Percentiles rank a stretch among this genome's conserved stretches.
These are phyloP conservation scores for Fusarium kyushuense DNA, from an alignment of 2,329 filamentous ascomycete species.

Conservation along the genomic window DNA sequence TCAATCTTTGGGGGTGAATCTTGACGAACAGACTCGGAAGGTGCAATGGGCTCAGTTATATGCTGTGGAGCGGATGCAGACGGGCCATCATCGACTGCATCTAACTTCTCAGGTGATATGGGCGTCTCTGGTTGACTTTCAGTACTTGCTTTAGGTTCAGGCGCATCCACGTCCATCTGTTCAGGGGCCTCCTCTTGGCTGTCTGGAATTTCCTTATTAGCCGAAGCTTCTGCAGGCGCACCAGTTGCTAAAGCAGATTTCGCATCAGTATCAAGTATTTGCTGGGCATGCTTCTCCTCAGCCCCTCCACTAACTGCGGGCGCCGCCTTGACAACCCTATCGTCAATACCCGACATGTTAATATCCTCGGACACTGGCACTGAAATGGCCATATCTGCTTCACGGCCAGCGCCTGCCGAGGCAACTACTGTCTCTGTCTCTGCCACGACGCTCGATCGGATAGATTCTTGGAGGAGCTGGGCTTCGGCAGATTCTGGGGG, in stretches of 20 bases:
- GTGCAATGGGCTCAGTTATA: neutral
- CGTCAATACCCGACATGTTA: slow-evolving; percentile 10
- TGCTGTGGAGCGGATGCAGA: slow-evolving; percentile 13
- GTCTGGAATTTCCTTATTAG: slow-evolving; percentile 51
- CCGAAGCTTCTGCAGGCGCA: slow-evolving; percentile 8
- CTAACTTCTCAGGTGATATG: slow-evolving; percentile 22
- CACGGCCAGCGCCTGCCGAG: slow-evolving; percentile 6
- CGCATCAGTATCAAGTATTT: neutral
- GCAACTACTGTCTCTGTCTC: slow-evolving; percentile 11
- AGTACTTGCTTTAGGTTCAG: slow-evolving; percentile 39
- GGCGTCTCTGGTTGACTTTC: slow-evolving; percentile 21
- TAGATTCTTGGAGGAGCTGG: slow-evolving; percentile 60
- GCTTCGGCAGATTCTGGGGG: slow-evolving; percentile 56
- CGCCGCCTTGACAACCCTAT: neutral
- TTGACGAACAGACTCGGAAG: slow-evolving; percentile 18
- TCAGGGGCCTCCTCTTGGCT: slow-evolving; percentile 52
- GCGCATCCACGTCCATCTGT: slow-evolving; percentile 53
- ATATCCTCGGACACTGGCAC: slow-evolving; percentile 18
- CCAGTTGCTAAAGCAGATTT: neutral
- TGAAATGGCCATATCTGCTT: slow-evolving; percentile 9
- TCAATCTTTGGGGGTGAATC: slow-evolving; percentile 48
- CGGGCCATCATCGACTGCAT: slow-evolving; percentile 15
- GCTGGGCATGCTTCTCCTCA: slow-evolving; percentile 10
- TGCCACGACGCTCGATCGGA: slow-evolving; percentile 47
- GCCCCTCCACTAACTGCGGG: neutral